phyloP scores from a whole-genome alignment of 139 green algal genomes.

The Closterium sp. region DNA sequence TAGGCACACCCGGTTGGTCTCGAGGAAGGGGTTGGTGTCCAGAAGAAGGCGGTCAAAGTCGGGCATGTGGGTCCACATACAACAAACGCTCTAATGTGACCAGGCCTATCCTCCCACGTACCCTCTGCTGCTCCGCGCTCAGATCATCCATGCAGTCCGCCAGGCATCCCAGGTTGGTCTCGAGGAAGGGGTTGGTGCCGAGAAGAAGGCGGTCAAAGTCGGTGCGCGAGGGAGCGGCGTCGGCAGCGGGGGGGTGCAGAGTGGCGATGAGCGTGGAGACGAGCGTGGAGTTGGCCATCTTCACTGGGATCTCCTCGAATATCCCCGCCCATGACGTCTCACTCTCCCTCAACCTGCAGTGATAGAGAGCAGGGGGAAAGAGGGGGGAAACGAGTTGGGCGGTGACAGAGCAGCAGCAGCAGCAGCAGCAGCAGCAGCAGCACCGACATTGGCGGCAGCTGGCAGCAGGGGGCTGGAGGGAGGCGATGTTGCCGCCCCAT shows the following conservation, averaged over 20 bases:
- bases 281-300: slow-evolving; percentile 79
- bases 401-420: not conserved
- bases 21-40: slow-evolving; percentile 70
- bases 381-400: not conserved
- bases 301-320: slow-evolving; percentile 90
- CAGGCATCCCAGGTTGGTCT: slow-evolving; percentile 85
- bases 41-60: slow-evolving; percentile 81
- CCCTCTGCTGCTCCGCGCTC: slow-evolving; percentile 62
- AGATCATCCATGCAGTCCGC: slow-evolving; percentile 94
- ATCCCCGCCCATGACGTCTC: slow-evolving; percentile 83
- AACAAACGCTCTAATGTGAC: too few relatives aligned
- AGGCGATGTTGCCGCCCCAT: too few relatives aligned
- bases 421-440: not conserved
- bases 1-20: slow-evolving; percentile 84
- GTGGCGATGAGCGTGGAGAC: slow-evolving; percentile 76
- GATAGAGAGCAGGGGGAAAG: slow-evolving; percentile 4
- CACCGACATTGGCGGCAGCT: not conserved
- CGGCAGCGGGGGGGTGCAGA: slow-evolving; percentile 55
- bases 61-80: too few relatives aligned
- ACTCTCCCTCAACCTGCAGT: slow-evolving; percentile 62
- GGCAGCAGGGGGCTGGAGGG: slow-evolving; percentile 62
- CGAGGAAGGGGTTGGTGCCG: slow-evolving; percentile 70
- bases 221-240: slow-evolving; percentile 17
- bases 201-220: slow-evolving; percentile 81
- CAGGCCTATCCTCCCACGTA: slow-evolving; percentile 10